Base-by-base conservation (phyloP, 352 stramenopile species). In the Globisporangium canariense region DNA sequence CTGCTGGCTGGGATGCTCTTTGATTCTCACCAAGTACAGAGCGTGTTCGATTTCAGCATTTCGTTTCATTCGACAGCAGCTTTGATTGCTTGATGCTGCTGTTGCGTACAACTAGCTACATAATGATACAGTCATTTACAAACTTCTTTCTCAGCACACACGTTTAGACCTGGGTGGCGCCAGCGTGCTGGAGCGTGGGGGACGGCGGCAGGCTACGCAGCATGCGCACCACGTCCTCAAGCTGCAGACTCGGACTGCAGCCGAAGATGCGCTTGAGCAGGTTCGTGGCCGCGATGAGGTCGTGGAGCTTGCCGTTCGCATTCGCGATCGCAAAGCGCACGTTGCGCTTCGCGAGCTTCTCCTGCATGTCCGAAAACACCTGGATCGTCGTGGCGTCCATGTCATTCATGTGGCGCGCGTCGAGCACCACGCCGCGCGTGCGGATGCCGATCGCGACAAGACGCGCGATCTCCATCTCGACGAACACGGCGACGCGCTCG, bases 341-440 rank as follows among this genome's bases (percentile, higher is more conserved):
- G 6, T 74, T 64, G 25, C 73, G 69, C 18, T 80, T 69, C 32
- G 69, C 76, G 22, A 90, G 65, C 55, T 87, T 87, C 61, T 81
- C 73, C 52, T 87, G 74, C 40, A 78, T 71, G 40, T 83, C 78
- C 13, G 76, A 84, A 20, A 90, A 34, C 36, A 88, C 71, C 40
- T 88, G 78, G 32, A 90, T 75, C 22, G 78, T 82, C 9, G 78
- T 90, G 9, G 80, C 80, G 58, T 90, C 76, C 50, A 88, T 66
- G 47, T 88, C 76, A 65, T 83, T 86, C 62, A 88, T 72, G 62
- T 75, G 65, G 11, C 60, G 68, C 28, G 69, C 67, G 46, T 89
- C 78, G 2, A 89, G 28, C 9, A 86, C 78, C 1, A 88, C 77
- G 8, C 75, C 75, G 3, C 62, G 69, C 0, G 66, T 66, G 1